phyloP scores from a whole-genome alignment of 2,329 filamentous ascomycete genomes.

The Trichoderma atrobrunneum region DNA sequence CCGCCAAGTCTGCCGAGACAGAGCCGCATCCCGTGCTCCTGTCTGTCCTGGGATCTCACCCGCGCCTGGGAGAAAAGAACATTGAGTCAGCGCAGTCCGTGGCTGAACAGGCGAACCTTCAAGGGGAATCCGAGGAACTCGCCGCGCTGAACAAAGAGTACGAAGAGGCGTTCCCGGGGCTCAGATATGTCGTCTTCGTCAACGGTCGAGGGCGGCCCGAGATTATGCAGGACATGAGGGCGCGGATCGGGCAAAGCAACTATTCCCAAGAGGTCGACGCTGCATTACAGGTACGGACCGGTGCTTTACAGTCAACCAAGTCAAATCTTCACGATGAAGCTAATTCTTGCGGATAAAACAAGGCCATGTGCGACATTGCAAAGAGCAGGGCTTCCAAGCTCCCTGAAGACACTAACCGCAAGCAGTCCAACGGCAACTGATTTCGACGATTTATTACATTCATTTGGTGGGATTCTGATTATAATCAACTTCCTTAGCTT shows the following conservation, averaged over 20 bases:
- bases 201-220: constrained; percentile 71
- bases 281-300: constrained; percentile 64
- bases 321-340: background rate
- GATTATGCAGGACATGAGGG: constrained; percentile 80
- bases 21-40: constrained; percentile 57
- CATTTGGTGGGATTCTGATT: constrained; percentile 12
- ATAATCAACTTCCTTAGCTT: constrained; percentile 14
- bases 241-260: constrained; percentile 67
- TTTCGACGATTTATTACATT: constrained; percentile 1
- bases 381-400: constrained; percentile 72
- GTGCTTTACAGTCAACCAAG: too few relatives aligned
- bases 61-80: constrained; percentile 76
- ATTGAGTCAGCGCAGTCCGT: constrained; percentile 77
- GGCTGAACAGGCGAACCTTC: constrained; percentile 78
- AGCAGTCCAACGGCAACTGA: constrained; percentile 15
- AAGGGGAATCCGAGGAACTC: constrained; percentile 60
- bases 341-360: background rate
- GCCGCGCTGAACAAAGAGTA: constrained; percentile 70
- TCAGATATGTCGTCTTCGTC: constrained; percentile 90
- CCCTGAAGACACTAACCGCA: constrained; percentile 13
- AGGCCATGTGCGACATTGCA: constrained; percentile 93
- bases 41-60: constrained; percentile 75
- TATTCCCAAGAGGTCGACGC: constrained; percentile 65
- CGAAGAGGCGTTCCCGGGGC: constrained; percentile 73
- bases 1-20: constrained; percentile 45